Evolutionary conservation across 768 basidiomycete species (phyloP), one percentile per base, ranked within the genome.

Genomic region (Phaffia tasmanica): DNA sequence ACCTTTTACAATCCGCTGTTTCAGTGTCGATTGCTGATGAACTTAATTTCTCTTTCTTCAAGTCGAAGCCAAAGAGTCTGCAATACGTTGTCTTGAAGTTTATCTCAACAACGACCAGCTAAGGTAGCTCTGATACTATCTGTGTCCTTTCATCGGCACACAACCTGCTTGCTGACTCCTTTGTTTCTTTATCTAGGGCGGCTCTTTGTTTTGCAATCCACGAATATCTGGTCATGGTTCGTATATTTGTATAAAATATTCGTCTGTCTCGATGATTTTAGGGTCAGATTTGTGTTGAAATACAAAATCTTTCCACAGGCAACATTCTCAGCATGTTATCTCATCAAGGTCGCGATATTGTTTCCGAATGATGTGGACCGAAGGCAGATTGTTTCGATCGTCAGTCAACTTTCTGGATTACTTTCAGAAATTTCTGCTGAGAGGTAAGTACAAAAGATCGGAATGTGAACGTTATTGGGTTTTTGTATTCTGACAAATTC

Each of bases 51-150:
- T 16, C 18, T 25, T 30, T 23, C 75, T 81, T 94, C 56, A 91
- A 3, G 93, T 94, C 79, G 88, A 93, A 73, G 92, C 91, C 30
- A 94, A 92, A 78, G 89, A 93, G 72, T 87, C 91, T 0, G 92
- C 92, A 5, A 84, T 86, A 47, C 84, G 85, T 70, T 92, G 89
- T 74, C 78, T 97, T 53, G 82, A 86, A 56, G 86, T 88, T 61
- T 91, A 93, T 77, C 79, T 94, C 70, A 84, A 83, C 87, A 23
- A 80, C 83, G 5, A 86, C 87, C 56, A 42, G 35, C 35, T 42
- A 42, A 42, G 35, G 35, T 42, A 11, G 11, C 6, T 42, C 35
- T 42, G 35, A 42, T 42, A 5, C 11, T 42, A 32, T 46, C n/a
- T 35, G 23, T 25, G 23, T 9, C 27, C 21, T 3, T 15, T 1